Evolutionary conservation across 2,329 filamentous ascomycete species (phyloP).

Genomic region (Fusarium globosum): DNA sequence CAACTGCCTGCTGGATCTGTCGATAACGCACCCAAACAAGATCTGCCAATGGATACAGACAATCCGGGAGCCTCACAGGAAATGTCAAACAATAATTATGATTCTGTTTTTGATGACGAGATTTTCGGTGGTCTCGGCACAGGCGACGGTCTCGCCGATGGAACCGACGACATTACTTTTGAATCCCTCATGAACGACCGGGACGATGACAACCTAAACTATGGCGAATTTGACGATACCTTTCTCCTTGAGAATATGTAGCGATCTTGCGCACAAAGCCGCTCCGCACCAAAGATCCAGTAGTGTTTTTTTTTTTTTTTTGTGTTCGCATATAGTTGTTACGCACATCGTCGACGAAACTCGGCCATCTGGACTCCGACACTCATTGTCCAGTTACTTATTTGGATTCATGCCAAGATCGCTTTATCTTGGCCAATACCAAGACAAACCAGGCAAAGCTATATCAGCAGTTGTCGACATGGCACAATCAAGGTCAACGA

Average conservation of each 20-base stretch:
- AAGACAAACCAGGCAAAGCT: neutral
- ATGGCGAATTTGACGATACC: conserved; percentile 57
- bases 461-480: neutral
- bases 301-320: neutral
- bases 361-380: neutral
- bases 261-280: neutral
- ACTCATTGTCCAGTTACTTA: neutral
- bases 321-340: neutral
- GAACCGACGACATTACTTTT: conserved; percentile 56
- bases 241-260: conserved; percentile 55
- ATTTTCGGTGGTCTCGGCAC: conserved; percentile 51
- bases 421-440: neutral
- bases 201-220: conserved; percentile 49
- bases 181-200: conserved; percentile 62
- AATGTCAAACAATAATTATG: conserved; percentile 43
- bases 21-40: conserved; percentile 24
- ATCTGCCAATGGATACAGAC: conserved; percentile 8
- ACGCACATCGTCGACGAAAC: neutral
- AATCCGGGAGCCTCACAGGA: conserved; percentile 15
- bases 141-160: conserved; percentile 50
- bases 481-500: neutral
- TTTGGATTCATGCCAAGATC: neutral
- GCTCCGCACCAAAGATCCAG: neutral
- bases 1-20: conserved; percentile 20
- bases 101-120: conserved; percentile 58